Evolutionary conservation across 352 stramenopile species (phyloP).

Genomic region (Globisporangium solare): DNA sequence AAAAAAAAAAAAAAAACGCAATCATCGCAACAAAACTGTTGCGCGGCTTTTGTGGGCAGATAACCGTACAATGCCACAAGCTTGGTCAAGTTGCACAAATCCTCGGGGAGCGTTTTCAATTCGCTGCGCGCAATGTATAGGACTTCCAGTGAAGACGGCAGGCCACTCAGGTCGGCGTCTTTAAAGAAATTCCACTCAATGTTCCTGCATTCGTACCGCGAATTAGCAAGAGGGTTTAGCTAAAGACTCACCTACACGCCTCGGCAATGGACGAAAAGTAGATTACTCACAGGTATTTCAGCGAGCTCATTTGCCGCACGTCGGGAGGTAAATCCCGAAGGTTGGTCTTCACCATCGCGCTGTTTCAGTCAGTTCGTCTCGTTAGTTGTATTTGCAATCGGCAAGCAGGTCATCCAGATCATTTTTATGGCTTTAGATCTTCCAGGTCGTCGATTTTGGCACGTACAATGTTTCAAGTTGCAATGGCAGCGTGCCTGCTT

Average conservation of each 20-base stretch:
- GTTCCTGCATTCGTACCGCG: slow-evolving; percentile 13
- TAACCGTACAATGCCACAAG: slow-evolving; percentile 17
- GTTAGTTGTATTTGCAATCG: too few species aligned
- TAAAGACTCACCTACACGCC: not conserved
- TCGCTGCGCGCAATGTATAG: slow-evolving; percentile 19
- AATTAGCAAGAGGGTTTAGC: not conserved
- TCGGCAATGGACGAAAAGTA: not conserved
- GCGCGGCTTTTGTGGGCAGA: not conserved
- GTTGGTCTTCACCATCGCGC: slow-evolving; percentile 6
- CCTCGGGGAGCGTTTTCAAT: slow-evolving; percentile 19
- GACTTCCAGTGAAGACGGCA: slow-evolving; percentile 22
- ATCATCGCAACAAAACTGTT: not conserved
- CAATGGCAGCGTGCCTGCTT: slow-evolving; percentile 14
- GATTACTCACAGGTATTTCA: slow-evolving; percentile 19
- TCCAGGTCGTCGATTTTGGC: too few species aligned
- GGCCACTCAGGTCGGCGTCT: slow-evolving; percentile 14
- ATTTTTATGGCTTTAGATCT: too few species aligned
- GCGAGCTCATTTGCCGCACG: slow-evolving; percentile 14
- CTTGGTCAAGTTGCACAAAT: slow-evolving; percentile 20
- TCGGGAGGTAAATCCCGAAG: slow-evolving; percentile 15
- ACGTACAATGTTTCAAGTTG: slow-evolving; percentile 22
- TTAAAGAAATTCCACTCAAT: slow-evolving; percentile 33
- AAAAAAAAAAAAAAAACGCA: too few species aligned
- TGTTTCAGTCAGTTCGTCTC: not conserved
- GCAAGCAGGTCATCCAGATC: too few species aligned